These are phyloP conservation scores for Hyaloscypha hepaticicola DNA, from an alignment of 495 filamentous ascomycete genomes.

Conservation along the genomic window DNA sequence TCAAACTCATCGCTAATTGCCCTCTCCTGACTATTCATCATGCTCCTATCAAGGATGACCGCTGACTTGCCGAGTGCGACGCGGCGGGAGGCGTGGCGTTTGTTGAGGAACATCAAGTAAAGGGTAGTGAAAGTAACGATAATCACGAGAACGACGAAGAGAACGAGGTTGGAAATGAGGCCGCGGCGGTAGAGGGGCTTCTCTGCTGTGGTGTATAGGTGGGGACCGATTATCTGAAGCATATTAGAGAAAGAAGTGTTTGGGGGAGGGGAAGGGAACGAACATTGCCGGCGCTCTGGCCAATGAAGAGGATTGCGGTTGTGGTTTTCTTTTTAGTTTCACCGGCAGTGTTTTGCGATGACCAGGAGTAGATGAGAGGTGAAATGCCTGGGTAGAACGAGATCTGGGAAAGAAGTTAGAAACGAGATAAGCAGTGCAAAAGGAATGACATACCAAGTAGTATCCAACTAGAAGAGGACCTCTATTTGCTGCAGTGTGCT, in stretches of 20 bases:
- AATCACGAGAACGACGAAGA: slow-evolving; percentile 54
- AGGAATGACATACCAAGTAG: slow-evolving; percentile 43
- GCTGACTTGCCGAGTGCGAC: slow-evolving; percentile 50
- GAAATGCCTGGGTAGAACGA: slow-evolving; percentile 62
- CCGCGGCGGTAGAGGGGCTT: slow-evolving; percentile 54
- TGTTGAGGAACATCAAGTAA: slow-evolving; percentile 52
- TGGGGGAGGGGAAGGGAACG: slow-evolving; percentile 38
- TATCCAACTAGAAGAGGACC: slow-evolving; percentile 57
- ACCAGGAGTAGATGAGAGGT: slow-evolving; percentile 63
- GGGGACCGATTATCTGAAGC: slow-evolving; percentile 25
- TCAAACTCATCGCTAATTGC: slow-evolving; percentile 4
- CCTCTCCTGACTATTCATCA: slow-evolving; percentile 28
- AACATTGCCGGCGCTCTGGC: slow-evolving; percentile 60
- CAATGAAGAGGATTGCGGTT: slow-evolving; percentile 56
- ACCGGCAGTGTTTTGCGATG: slow-evolving; percentile 60
- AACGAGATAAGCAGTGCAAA: slow-evolving; percentile 14
- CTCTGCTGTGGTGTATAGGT: slow-evolving; percentile 46
- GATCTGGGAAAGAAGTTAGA: slow-evolving; percentile 34
- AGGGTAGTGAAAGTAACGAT: slow-evolving; percentile 35
- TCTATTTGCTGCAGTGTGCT: slow-evolving; percentile 43
- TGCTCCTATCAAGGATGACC: slow-evolving; percentile 23
- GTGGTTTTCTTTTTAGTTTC: slow-evolving; percentile 64
- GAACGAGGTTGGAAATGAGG: slow-evolving; percentile 48
- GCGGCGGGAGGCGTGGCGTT: slow-evolving; percentile 47
- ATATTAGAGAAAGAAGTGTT: slow-evolving; percentile 18